Evolutionary conservation across 2,329 filamentous ascomycete genomes (phyloP).

Genomic region (Xylariales sp.): DNA sequence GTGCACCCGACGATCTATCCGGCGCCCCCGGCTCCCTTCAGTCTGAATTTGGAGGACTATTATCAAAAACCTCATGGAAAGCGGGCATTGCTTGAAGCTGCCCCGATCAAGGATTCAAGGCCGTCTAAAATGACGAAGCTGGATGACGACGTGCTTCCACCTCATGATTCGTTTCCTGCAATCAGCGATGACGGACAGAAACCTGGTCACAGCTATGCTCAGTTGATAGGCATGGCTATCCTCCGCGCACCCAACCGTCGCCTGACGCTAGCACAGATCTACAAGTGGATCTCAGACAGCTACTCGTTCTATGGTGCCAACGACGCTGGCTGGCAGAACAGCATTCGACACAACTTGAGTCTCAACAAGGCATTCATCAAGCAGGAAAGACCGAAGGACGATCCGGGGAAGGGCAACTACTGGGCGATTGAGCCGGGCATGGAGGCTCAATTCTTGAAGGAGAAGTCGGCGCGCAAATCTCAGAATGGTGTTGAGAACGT

Average conservation of each 20-base stretch:
- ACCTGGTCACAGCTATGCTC: conserved; percentile 88
- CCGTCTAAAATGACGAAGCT: conserved; percentile 63
- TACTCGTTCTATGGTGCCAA: conserved; percentile 81
- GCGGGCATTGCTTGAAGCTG: conserved; percentile 66
- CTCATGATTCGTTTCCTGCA: conserved; percentile 72
- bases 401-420: conserved; percentile 96
- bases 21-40: conserved; percentile 38
- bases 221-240: conserved; percentile 95
- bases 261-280: conserved; percentile 89
- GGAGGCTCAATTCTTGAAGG: conserved; percentile 84
- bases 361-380: conserved; percentile 96
- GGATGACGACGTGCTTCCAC: conserved; percentile 56
- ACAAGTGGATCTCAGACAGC: conserved; percentile 98
- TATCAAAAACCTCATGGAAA: conserved; percentile 51
- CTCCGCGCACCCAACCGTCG: conserved; percentile 77
- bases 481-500: conserved; percentile 52
- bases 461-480: conserved; percentile 65
- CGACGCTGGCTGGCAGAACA: conserved; percentile 96
- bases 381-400: conserved; percentile 91
- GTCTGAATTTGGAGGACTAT: conserved; percentile 47
- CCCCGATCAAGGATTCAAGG: conserved; percentile 65
- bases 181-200: conserved; percentile 85
- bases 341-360: conserved; percentile 95
- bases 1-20: conserved; percentile 47
- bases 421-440: conserved; percentile 91